Evolutionary conservation across 192 early-diverging fungal species (phyloP), one percentile per base, ranked within the genome.

Genomic region (Linnemannia hyalina): DNA sequence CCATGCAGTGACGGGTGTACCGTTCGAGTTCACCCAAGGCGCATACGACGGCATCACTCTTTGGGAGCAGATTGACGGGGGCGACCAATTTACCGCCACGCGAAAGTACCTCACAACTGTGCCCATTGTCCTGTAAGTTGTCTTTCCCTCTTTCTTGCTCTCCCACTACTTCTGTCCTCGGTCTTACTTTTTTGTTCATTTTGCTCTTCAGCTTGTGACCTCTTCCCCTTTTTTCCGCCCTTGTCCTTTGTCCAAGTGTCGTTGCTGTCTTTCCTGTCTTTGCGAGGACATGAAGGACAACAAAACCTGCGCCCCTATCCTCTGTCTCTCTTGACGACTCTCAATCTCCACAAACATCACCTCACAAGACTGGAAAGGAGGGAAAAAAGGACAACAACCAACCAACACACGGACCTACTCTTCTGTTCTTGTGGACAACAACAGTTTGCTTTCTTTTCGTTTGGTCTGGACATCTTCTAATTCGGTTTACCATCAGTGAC

Each of bases 41-140:
- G 97, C 97, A 15, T 98, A 95, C 80, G 96, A 97, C 82, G 95
- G 95, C 52, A 87, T 98, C 70, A 99, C 97, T 44, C 92, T 99
- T 63, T 99, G 98, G 98, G 98, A 99, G 89, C 98, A 99, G 91
- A 98, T 99, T 89, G 98, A 99, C 89, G 95, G 97, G 75, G 98
- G 98, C 54, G 96, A 93, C 68, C 97, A 99, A 75, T 99, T 98
- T 88, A 99, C 98, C 26, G 97, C 98, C 22, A 95, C 98, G 72
- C 97, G 97, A 83, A 99, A 99, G 89, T 99, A 97, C 80, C 90
- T 99, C 69, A 98, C 97, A 16, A 95, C 95, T 23, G 93, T 98
- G 57, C 98, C 98, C 20, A 97, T 99, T 74, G 88, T 94, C 76
- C 89, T 99, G 97, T 99, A 94, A 92, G 96, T 94, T 40, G 9